Conservation (phyloP, 176 grass and related monocot species). For the Alopecurus myosuroides region DNA sequence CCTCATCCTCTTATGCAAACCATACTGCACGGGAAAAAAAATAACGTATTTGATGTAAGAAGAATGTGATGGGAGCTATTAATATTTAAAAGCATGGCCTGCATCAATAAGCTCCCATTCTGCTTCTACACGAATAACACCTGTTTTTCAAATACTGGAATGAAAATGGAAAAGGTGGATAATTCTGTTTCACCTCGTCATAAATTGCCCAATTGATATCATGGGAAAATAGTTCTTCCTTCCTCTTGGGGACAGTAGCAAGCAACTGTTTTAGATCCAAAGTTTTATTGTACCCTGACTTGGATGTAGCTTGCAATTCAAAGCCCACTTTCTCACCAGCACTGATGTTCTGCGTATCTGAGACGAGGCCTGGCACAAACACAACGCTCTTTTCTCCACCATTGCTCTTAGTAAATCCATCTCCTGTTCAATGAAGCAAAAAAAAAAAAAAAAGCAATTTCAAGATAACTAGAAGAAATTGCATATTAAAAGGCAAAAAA, state of each 20-base stretch:
- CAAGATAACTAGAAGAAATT: no score
- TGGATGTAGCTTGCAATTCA: constrained; percentile 63
- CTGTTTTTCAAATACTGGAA: not conserved
- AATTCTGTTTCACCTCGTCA: constrained; percentile 56
- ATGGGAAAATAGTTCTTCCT: constrained; percentile 72
- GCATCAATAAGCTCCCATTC: not conserved
- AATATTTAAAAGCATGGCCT: not conserved
- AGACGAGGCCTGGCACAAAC: constrained; percentile 7
- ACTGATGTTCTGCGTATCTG: constrained; percentile 47
- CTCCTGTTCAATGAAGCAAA: constrained; percentile 32
- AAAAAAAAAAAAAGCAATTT: not conserved
- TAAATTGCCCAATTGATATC: constrained; percentile 77
- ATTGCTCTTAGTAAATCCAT: constrained; percentile 34
- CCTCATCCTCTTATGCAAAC: constrained; percentile 82
- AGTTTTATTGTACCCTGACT: constrained; percentile 46
- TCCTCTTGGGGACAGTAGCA: constrained; percentile 77
- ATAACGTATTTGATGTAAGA: not conserved
- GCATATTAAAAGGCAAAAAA: not conserved
- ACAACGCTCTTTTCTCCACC: constrained; percentile 12
- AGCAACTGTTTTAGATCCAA: constrained; percentile 84
- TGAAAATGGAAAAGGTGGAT: constrained; percentile 1
- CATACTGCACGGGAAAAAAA: constrained; percentile 40
- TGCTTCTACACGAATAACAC: not conserved
- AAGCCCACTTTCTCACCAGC: constrained; percentile 57
- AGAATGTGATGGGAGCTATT: not conserved